These are phyloP conservation scores for Chaetothyriales sp. DNA, from an alignment of 2,329 filamentous ascomycete genomes.

Conservation along the genomic window DNA sequence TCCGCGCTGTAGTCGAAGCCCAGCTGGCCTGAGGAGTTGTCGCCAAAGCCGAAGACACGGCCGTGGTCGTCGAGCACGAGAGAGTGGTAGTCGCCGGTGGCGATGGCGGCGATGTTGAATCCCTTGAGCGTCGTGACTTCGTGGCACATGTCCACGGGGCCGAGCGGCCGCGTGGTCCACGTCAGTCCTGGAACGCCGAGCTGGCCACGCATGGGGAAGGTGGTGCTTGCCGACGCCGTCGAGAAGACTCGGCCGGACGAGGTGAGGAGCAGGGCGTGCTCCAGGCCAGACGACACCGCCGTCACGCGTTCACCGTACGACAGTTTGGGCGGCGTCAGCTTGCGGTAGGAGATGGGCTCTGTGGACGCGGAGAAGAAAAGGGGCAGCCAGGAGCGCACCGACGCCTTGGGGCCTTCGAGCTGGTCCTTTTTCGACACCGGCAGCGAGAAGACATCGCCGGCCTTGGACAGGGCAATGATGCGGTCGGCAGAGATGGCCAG, in stretches of 20 bases:
- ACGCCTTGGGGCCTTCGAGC: slow-evolving; percentile 45
- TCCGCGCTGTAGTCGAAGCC: slow-evolving; percentile 60
- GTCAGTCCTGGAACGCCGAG: slow-evolving; percentile 72
- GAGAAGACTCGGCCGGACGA: slow-evolving; percentile 76
- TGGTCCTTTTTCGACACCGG: slow-evolving; percentile 66
- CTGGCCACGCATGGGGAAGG: slow-evolving; percentile 72
- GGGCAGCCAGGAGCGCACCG: slow-evolving; percentile 58
- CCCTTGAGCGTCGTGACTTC: slow-evolving; percentile 60
- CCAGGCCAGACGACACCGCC: slow-evolving; percentile 62
- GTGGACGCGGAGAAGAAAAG: slow-evolving; percentile 48
- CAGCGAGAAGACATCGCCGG: slow-evolving; percentile 71
- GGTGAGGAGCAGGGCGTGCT: slow-evolving; percentile 78
- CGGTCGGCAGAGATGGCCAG: slow-evolving; percentile 69
- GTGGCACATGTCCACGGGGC: slow-evolving; percentile 68
- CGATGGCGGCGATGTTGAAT: slow-evolving; percentile 59
- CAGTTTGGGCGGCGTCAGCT: slow-evolving; percentile 51
- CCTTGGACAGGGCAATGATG: slow-evolving; percentile 62
- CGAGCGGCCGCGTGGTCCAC: slow-evolving; percentile 63
- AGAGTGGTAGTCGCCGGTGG: slow-evolving; percentile 77
- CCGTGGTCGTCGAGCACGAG: slow-evolving; percentile 63
- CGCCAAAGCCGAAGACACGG: slow-evolving; percentile 72
- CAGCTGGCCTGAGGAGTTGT: slow-evolving; percentile 82
- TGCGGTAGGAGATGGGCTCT: slow-evolving; percentile 56
- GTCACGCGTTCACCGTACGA: slow-evolving; percentile 58
- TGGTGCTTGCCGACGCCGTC: slow-evolving; percentile 63